A percentile compares a stretch with the other conserved stretches of the same genome.
phyloP scores from a whole-genome alignment of 2,329 filamentous ascomycete species.

The Verticillium nubilum region DNA sequence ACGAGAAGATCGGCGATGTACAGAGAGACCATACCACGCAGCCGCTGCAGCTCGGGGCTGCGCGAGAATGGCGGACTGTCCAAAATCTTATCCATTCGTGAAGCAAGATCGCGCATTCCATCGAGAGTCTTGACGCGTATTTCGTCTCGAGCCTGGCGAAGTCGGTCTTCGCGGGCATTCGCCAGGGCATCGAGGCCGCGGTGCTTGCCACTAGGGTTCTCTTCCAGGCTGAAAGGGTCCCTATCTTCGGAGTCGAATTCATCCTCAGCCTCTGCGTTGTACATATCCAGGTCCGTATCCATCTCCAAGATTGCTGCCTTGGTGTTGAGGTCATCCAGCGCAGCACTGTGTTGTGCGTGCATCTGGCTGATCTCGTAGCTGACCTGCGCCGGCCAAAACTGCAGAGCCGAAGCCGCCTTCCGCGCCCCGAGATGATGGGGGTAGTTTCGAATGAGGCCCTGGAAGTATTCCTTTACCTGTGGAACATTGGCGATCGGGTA shows the following conservation, averaged over 20 bases:
- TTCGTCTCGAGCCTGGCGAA: slow-evolving; percentile 23
- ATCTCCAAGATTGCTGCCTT: slow-evolving; percentile 20
- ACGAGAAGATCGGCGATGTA: slow-evolving; percentile 68
- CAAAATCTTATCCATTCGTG: slow-evolving; percentile 66
- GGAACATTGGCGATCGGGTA: slow-evolving; percentile 36
- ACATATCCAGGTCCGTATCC: slow-evolving; percentile 16
- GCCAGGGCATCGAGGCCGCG: background rate
- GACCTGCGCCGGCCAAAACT: slow-evolving; percentile 79
- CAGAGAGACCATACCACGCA: slow-evolving; percentile 69
- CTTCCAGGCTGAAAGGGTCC: slow-evolving; percentile 9
- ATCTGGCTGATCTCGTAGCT: slow-evolving; percentile 75
- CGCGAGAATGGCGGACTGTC: slow-evolving; percentile 65
- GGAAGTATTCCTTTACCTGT: slow-evolving; percentile 59
- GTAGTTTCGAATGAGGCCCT: slow-evolving; percentile 70
- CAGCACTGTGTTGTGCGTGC: slow-evolving; percentile 51
- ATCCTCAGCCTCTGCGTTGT: slow-evolving; percentile 4
- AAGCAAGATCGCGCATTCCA: slow-evolving; percentile 57
- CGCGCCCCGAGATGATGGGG: slow-evolving; percentile 61
- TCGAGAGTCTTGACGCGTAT: slow-evolving; percentile 47
- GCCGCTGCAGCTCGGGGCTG: slow-evolving; percentile 58
- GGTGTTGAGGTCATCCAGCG: slow-evolving; percentile 29
- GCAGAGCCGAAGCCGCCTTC: slow-evolving; percentile 56
- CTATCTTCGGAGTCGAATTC: slow-evolving; percentile 16
- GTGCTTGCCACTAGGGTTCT: background rate
- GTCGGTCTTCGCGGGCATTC: slow-evolving; percentile 8